Evolutionary conservation across 1,284 basidiomycete genomes (phyloP).

Genomic region (Pseudozyma tsukubaensis): DNA sequence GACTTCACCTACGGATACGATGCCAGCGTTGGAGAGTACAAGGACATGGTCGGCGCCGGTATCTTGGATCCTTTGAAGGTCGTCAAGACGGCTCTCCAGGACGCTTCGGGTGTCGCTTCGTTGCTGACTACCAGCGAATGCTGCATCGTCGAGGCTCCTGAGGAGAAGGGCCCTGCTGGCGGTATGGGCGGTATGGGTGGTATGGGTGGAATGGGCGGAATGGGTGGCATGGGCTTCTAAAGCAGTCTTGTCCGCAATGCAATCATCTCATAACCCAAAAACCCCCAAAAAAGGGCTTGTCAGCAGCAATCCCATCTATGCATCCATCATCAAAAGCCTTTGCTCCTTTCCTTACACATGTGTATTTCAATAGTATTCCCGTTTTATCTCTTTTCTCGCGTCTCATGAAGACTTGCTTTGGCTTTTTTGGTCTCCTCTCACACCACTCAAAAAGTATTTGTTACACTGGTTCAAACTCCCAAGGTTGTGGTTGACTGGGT

Average conservation of each 20-base stretch:
- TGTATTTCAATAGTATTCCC: constrained; percentile 54
- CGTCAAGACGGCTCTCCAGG: constrained; percentile 64
- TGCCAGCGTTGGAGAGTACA: constrained; percentile 88
- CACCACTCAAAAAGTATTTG: constrained; percentile 13
- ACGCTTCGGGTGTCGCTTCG: constrained; percentile 76
- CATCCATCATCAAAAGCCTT: constrained; percentile 6
- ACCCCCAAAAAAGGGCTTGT: constrained; percentile 3
- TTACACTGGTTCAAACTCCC: neutral
- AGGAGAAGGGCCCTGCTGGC: constrained; percentile 78
- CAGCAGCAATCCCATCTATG: constrained; percentile 3
- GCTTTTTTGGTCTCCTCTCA: constrained; percentile 2
- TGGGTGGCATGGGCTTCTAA: constrained; percentile 68
- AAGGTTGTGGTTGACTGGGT: neutral
- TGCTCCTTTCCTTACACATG: constrained; percentile 7
- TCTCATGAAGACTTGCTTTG: neutral
- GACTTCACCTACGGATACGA: constrained; percentile 79
- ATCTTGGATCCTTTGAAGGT: constrained; percentile 77
- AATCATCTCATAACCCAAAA: neutral
- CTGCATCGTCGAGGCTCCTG: constrained; percentile 89
- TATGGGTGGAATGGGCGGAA: constrained; percentile 69
- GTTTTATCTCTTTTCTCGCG: neutral
- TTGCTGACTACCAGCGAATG: constrained; percentile 93
- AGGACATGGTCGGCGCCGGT: constrained; percentile 92
- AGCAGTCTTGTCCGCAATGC: neutral
- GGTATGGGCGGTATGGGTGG: constrained; percentile 66